A percentile compares a stretch with the other conserved stretches of the same genome.
These are phyloP conservation scores for Anthracocystis setariae DNA, from an alignment of 1,284 basidiomycete species.

Conservation along the genomic window DNA sequence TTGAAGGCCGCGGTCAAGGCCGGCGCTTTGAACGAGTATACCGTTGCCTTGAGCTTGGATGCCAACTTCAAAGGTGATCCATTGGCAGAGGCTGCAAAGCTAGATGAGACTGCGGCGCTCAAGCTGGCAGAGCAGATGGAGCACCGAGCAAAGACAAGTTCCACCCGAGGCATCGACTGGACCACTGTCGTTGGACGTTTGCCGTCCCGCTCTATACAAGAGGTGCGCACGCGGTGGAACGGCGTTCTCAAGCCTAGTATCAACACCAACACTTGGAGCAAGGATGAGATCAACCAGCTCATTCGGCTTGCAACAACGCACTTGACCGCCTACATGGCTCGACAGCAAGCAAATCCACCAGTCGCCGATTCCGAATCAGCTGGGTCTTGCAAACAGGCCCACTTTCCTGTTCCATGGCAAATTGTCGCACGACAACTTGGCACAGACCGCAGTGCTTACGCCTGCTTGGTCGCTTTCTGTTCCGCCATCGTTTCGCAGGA, in stretches of 20 bases:
- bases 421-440: conserved; percentile 19
- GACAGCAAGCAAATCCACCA: not conserved
- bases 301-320: conserved; percentile 18
- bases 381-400: not conserved
- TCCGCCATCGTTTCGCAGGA: conserved; percentile 22
- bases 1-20: conserved; percentile 23
- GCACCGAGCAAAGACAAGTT: not conserved
- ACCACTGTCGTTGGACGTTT: conserved; percentile 25
- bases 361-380: not conserved
- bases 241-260: conserved; percentile 31
- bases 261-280: conserved; percentile 19
- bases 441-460: conserved; percentile 27
- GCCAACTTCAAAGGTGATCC: conserved; percentile 14
- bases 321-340: conserved; percentile 5
- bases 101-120: conserved; percentile 22
- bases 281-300: conserved; percentile 16
- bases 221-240: conserved; percentile 39
- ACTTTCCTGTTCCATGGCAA: conserved; percentile 30
- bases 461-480: conserved; percentile 33
- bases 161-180: conserved; percentile 25
- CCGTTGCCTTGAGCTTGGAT: conserved; percentile 16
- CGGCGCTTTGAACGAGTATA: conserved; percentile 23
- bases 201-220: conserved; percentile 26
- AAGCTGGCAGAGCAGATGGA: conserved; percentile 33
- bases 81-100: conserved; percentile 17